Evolutionary conservation across 2,329 filamentous ascomycete species (phyloP), one percentile per base, ranked within the genome.

Genomic region (Aspergillus japonicus): DNA sequence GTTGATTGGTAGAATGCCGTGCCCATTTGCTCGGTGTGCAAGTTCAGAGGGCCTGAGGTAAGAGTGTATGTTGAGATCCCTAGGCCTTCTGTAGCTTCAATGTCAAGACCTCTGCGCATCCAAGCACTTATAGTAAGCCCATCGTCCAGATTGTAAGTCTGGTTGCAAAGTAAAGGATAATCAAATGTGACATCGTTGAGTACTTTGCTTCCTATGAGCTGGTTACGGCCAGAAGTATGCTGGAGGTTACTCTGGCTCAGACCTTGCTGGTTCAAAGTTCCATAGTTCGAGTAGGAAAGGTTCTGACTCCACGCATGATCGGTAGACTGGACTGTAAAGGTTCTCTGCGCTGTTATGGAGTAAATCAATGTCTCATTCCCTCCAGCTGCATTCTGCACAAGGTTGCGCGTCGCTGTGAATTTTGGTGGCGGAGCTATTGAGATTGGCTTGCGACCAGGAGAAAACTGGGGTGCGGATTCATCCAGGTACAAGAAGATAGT

Each of bases 401-500:
- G 55, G 12, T 65, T 50, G 16, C 71, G 69, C 19, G 79, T 79
- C n/a, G 88, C 71, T 1, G 71, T 61, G 58, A 89, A 81, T 2
- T 68, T 69, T 0, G 86, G 84, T 1, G 64, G 60, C 0, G 81
- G 75, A 59, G 75, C 44, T 58, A 66, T 47, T 60, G 77, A 67
- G 2, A 59, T 69, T 11, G 77, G 76, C 5, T 55, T 29, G 24
- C 35, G 12, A n/a, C 51, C 50, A 31, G 33, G 29, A n/a, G 44
- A 16, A 1, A 56, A 47, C 31, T 21, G 19, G 1, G 48, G 51
- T 19, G 44, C 70, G 2, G 75, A 64, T 5, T 76, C 71, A 66
- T 88, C 86, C 0, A 88, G 80, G 86, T 90, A 95, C n/a, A 92
- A 66, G 70, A 95, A 94, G 11, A 94, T 80, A 73, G 93, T 95